Conservation (phyloP, 768 basidiomycete species). For the Termitomyces sp. region DNA sequence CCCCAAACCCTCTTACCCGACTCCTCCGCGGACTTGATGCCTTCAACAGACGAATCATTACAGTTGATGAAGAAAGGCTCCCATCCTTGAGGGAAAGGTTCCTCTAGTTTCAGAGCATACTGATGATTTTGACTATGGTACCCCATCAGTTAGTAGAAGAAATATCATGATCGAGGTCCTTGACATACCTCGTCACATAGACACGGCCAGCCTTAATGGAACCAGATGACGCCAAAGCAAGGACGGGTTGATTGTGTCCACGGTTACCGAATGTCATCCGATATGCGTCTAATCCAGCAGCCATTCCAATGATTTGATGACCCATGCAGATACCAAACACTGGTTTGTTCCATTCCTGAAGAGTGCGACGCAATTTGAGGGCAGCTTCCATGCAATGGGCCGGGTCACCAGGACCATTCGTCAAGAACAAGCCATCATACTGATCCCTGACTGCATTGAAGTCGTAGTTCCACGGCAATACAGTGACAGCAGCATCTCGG, state of each 20-base stretch:
- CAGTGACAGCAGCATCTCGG: constrained; percentile 88
- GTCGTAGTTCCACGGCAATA: constrained; percentile 96
- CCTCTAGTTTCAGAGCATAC: constrained; percentile 90
- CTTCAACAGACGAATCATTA: constrained; percentile 98
- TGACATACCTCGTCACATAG: constrained; percentile 82
- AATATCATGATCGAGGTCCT: background rate
- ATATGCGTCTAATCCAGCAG: constrained; percentile 93
- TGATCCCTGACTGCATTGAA: constrained; percentile 89
- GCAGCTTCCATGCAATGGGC: constrained; percentile 83
- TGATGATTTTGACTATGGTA: constrained; percentile 86
- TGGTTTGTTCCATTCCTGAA: constrained; percentile 88
- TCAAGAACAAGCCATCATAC: constrained; percentile 92
- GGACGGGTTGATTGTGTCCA: constrained; percentile 97
- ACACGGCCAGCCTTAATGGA: constrained; percentile 94
- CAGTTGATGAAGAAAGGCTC: constrained; percentile 99
- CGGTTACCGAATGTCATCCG: constrained; percentile 99
- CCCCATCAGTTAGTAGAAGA: constrained; percentile 2
- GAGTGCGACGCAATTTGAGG: constrained; percentile 69
- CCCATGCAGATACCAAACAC: constrained; percentile 99
- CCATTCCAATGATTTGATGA: constrained; percentile 96
- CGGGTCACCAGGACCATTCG: constrained; percentile 97
- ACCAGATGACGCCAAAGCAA: constrained; percentile 89
- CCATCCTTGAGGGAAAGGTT: constrained; percentile 96
- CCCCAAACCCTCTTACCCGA: constrained; percentile 95
- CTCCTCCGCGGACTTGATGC: constrained; percentile 89